These are phyloP conservation scores for Cladosporium sp. DNA, from an alignment of 2,329 filamentous ascomycete species.

Conservation along the genomic window DNA sequence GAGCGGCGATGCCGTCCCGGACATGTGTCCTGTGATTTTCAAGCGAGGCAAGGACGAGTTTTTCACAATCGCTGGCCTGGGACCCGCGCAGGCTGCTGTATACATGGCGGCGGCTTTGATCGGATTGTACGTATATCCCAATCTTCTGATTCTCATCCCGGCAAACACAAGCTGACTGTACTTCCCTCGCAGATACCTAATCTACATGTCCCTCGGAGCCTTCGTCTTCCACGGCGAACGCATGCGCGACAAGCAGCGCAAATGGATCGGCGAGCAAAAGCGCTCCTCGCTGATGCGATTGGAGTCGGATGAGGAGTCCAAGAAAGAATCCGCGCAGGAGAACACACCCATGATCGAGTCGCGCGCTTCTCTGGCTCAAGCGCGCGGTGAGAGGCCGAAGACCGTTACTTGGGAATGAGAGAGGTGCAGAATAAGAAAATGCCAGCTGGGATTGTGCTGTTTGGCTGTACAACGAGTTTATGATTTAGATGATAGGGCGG, in stretches of 20 bases:
- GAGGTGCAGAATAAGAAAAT: no score
- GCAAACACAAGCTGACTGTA: not conserved
- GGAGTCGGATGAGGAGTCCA: not conserved
- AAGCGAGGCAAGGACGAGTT: not conserved
- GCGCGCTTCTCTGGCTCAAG: not conserved
- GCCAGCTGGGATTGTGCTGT: no score
- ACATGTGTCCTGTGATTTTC: not conserved
- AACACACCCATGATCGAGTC: not conserved
- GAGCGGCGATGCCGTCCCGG: not conserved
- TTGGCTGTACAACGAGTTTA: no score
- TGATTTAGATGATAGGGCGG: no score
- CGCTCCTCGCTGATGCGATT: not conserved
- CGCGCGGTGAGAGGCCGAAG: not conserved
- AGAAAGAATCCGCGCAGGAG: not conserved
- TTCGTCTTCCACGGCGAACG: not conserved
- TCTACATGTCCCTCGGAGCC: not conserved
- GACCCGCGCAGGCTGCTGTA: not conserved
- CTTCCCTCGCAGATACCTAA: not conserved
- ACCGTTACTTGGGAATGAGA: not conserved
- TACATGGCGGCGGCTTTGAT: not conserved
- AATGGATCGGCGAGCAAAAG: slow-evolving; percentile 6
- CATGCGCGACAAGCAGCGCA: not conserved
- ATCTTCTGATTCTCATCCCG: not conserved
- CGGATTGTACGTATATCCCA: not conserved
- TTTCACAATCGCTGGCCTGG: not conserved